phyloP scores from a whole-genome alignment of 1,139 yeast genomes.

The Magnusiomyces magnusii region DNA sequence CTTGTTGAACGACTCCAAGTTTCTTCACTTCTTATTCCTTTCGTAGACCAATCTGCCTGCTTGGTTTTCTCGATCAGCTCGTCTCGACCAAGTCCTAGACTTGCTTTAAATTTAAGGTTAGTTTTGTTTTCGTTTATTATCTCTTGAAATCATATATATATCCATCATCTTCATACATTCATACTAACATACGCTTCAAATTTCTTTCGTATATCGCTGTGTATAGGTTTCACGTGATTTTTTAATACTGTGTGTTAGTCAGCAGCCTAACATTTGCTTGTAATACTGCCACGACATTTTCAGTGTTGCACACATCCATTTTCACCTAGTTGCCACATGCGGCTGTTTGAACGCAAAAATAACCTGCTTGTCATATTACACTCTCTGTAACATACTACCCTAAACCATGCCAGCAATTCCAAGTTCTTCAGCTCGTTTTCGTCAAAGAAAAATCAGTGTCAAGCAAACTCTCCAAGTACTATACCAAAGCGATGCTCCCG shows the following conservation, averaged over 20 bases:
- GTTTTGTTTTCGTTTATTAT: too few relatives aligned
- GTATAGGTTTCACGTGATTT: neutral
- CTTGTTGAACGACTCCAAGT: too few relatives aligned
- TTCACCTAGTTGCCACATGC: neutral
- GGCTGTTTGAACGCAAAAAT: neutral
- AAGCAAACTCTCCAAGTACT: slow-evolving; percentile 81
- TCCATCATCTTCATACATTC: too few relatives aligned
- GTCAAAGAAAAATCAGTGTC: slow-evolving; percentile 87
- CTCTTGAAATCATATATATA: too few relatives aligned
- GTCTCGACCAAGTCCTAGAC: too few relatives aligned
- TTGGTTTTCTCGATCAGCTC: too few relatives aligned
- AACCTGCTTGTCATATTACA: neutral
- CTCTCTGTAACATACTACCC: neutral
- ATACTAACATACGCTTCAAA: too few relatives aligned
- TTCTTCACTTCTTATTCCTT: too few relatives aligned
- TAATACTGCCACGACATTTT: neutral
- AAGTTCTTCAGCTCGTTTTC: slow-evolving; percentile 50
- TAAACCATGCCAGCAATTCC: slow-evolving; percentile 6
- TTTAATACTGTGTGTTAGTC: neutral
- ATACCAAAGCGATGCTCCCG: slow-evolving; percentile 72
- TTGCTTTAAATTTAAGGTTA: too few relatives aligned
- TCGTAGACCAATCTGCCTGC: too few relatives aligned
- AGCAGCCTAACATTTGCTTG: neutral
- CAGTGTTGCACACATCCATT: neutral
- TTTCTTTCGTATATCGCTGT: too few relatives aligned